A percentile compares a stretch with the other conserved stretches of the same genome.
Evolutionary conservation across 2,329 filamentous ascomycete genomes (phyloP).

Genomic region (Trichophyton schoenleinii): DNA sequence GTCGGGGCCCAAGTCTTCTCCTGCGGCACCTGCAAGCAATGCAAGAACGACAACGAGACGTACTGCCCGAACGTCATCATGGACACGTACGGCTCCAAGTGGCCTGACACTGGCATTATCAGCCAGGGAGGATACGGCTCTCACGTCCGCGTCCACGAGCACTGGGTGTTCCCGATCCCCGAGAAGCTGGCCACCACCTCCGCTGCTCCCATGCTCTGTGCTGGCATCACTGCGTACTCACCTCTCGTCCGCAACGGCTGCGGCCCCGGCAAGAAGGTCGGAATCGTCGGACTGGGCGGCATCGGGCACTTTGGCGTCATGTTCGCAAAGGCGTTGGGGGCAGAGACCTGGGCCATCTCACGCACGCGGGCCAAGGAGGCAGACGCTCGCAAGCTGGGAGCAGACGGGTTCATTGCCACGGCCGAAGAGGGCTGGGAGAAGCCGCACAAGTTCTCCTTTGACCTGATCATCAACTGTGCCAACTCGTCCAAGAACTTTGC

Average conservation of each 20-base stretch:
- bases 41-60: constrained; percentile 53
- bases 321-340: constrained; percentile 55
- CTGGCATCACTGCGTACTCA: constrained; percentile 67
- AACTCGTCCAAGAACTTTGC: constrained; percentile 59
- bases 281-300: constrained; percentile 42
- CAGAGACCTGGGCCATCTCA: constrained; percentile 50
- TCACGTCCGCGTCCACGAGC: constrained; percentile 62
- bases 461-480: constrained; percentile 61
- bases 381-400: constrained; percentile 47
- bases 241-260: constrained; percentile 64
- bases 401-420: constrained; percentile 48
- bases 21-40: constrained; percentile 52
- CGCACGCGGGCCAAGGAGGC: constrained; percentile 48
- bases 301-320: constrained; percentile 60
- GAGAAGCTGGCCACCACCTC: constrained; percentile 49
- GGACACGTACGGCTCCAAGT: constrained; percentile 34
- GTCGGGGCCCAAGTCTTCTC: constrained; percentile 55
- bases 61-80: constrained; percentile 46
- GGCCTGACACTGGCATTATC: constrained; percentile 48
- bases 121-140: constrained; percentile 48
- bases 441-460: constrained; percentile 42
- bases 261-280: constrained; percentile 48
- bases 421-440: constrained; percentile 48
- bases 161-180: constrained; percentile 59
- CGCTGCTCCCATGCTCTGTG: constrained; percentile 73